Evolutionary conservation across 2,329 filamentous ascomycete species (phyloP).

Genomic region (Scleromitrula shiraiana): DNA sequence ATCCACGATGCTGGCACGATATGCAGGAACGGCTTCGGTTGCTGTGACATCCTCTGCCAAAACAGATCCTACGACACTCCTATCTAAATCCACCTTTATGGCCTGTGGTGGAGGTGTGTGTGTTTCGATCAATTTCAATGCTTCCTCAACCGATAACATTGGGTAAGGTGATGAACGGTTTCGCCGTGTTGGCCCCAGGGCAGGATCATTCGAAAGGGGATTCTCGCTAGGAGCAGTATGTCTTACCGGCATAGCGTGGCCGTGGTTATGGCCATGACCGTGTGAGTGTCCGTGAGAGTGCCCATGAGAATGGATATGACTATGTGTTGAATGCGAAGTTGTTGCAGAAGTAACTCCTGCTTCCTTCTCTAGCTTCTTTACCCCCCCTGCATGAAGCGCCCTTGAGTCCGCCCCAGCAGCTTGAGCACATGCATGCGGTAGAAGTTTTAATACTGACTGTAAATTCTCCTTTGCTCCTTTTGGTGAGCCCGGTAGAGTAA

Average conservation of each 20-base stretch:
- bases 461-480: conserved; percentile 95
- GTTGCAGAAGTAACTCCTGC: conserved; percentile 48
- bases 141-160: conserved; percentile 81
- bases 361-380: conserved; percentile 76
- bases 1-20: conserved; percentile 92
- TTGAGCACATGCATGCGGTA: conserved; percentile 92
- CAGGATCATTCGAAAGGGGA: conserved; percentile 52
- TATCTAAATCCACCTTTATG: conserved; percentile 52
- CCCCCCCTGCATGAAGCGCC: conserved; percentile 67
- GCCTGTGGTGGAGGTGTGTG: conserved; percentile 59
- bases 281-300: conserved; percentile 38
- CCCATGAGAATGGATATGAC: conserved; percentile 39
- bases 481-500: conserved; percentile 88
- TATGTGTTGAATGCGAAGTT: conserved; percentile 32
- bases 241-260: conserved; percentile 55
- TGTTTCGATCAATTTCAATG: conserved; percentile 62
- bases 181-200: conserved; percentile 56
- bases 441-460: conserved; percentile 75
- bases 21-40: conserved; percentile 79
- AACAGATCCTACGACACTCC: conserved; percentile 63
- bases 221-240: conserved; percentile 60
- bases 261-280: conserved; percentile 52
- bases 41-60: conserved; percentile 74
- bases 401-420: conserved; percentile 78
- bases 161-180: conserved; percentile 84